Percentiles rank a stretch among this genome's conserved stretches.
These are phyloP conservation scores for Citrullus colocynthis DNA, from an alignment of 306 rosid species.

Conservation along the genomic window DNA sequence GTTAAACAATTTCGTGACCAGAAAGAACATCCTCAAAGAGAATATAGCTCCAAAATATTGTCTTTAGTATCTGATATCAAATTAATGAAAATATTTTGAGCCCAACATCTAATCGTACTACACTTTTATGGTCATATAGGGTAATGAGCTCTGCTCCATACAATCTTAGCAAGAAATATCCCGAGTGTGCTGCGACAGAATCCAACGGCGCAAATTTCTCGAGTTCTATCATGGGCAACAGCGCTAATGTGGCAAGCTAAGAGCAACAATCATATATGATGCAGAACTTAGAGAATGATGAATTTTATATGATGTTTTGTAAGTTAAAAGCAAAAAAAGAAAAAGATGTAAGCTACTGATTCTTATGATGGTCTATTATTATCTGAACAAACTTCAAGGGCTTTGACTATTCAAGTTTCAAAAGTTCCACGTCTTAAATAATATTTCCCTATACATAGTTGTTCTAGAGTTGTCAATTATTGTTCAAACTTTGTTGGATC, in stretches of 20 bases:
- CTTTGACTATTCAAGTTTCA: background rate
- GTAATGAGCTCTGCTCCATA: conserved; percentile 70
- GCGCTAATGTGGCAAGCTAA: conserved; percentile 17
- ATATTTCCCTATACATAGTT: background rate
- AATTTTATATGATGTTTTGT: conserved; percentile 13
- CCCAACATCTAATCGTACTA: background rate
- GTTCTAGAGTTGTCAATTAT: background rate
- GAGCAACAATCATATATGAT: conserved; percentile 5
- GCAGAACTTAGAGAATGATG: conserved; percentile 8
- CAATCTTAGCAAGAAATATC: conserved; percentile 38
- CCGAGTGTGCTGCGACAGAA: conserved; percentile 31
- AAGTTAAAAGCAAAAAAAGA: conserved; percentile 15
- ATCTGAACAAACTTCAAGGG: background rate
- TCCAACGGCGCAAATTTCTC: conserved; percentile 35
- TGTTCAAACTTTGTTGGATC: background rate
- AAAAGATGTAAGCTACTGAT: conserved; percentile 17
- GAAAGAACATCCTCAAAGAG: background rate
- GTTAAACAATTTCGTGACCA: background rate
- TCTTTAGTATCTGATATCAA: background rate
- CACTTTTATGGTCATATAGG: conserved; percentile 26
- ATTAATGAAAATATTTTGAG: background rate
- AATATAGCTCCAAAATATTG: background rate
- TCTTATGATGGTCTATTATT: conserved; percentile 12
- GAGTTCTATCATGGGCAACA: conserved; percentile 7
- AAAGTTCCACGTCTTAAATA: background rate